These are phyloP conservation scores for Salix purpurea DNA, from an alignment of 345 rosid genomes.

Conservation along the genomic window DNA sequence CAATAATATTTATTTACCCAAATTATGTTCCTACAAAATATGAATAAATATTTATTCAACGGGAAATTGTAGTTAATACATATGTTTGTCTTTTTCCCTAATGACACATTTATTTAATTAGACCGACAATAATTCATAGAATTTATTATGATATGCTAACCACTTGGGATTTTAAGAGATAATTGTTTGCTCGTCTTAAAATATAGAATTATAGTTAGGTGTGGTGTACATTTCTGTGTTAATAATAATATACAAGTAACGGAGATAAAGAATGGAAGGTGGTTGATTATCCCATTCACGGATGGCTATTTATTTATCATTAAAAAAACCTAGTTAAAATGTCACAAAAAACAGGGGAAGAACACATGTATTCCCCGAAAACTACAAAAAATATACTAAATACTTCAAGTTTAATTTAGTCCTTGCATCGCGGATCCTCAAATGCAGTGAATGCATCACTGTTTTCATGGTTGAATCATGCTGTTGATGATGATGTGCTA, in stretches of 20 bases:
- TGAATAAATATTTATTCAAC: neutral
- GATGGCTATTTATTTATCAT: neutral
- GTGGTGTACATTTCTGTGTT: neutral
- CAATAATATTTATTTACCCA: neutral
- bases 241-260: too few relatives aligned
- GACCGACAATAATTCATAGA: neutral
- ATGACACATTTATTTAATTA: neutral
- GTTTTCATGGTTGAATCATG: neutral
- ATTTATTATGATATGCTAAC: neutral
- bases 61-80: neutral
- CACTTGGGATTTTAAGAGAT: neutral
- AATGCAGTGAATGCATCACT: too few relatives aligned
- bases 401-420: too few relatives aligned
- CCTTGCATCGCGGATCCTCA: too few relatives aligned
- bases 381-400: too few relatives aligned
- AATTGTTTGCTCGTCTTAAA: neutral
- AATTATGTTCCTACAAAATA: neutral
- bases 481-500: neutral
- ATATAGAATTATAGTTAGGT: neutral
- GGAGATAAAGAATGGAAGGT: neutral
- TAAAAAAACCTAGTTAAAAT: neutral
- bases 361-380: too few relatives aligned
- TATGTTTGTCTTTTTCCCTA: neutral
- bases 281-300: neutral
- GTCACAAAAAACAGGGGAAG: too few relatives aligned